Conservation (phyloP, 257 asterid species). For the Fraxinus pennsylvanica region DNA sequence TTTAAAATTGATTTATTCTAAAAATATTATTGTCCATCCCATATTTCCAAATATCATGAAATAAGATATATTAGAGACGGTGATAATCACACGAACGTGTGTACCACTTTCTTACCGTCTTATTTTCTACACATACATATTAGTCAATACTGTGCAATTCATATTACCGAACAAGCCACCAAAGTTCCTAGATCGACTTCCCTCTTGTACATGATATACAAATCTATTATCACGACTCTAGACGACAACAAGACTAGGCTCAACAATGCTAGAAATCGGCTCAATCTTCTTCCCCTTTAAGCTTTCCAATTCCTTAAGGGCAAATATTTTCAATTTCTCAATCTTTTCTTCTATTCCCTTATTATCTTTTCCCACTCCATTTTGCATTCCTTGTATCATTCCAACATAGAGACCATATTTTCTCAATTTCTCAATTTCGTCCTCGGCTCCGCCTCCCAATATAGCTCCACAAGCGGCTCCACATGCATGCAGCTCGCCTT, state of each 20-base stretch:
- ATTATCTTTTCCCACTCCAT: constrained; percentile 21
- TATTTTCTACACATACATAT: background rate
- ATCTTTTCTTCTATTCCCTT: constrained; percentile 31
- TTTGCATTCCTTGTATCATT: constrained; percentile 42
- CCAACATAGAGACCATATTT: constrained; percentile 60
- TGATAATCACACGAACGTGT: no score
- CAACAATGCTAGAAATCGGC: constrained; percentile 36
- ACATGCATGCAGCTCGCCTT: constrained; percentile 61
- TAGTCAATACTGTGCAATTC: background rate
- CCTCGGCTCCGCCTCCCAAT: constrained; percentile 69
- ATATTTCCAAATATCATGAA: no score
- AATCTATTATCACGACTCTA: background rate
- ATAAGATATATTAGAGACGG: no score
- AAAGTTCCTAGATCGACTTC: background rate
- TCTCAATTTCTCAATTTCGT: constrained; percentile 52
- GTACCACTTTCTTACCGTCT: no score
- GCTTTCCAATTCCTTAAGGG: constrained; percentile 49
- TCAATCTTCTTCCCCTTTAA: constrained; percentile 33
- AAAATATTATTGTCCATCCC: background rate
- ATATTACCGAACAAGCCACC: background rate
- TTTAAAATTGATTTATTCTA: no score
- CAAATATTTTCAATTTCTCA: constrained; percentile 41
- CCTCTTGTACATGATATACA: background rate
- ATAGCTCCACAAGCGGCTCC: constrained; percentile 93
- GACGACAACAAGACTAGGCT: constrained; percentile 10